phyloP scores from a whole-genome alignment of 805 yeast species.

The Metschnikowia anglica region DNA sequence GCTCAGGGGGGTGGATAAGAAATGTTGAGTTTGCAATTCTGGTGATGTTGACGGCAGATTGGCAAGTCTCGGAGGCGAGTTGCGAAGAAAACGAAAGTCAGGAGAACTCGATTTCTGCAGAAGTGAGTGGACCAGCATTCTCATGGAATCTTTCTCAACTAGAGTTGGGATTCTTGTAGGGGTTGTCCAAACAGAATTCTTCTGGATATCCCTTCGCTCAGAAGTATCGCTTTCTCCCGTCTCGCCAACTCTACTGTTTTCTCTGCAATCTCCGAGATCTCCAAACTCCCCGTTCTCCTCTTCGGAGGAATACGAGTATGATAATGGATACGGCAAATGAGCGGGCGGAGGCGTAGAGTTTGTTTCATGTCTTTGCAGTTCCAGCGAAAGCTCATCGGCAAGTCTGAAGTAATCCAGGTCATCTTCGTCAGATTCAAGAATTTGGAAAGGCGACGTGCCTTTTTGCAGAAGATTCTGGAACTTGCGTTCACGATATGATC shows the following conservation, averaged over 20 bases:
- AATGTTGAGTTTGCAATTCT: slow-evolving; percentile 14
- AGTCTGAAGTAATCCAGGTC: neutral
- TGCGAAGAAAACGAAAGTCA: slow-evolving; percentile 11
- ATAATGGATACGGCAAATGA: slow-evolving; percentile 12
- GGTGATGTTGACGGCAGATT: slow-evolving; percentile 17
- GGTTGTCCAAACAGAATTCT: slow-evolving; percentile 6
- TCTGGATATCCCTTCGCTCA: too few species aligned
- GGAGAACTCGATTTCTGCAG: slow-evolving; percentile 9
- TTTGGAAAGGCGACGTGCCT: slow-evolving; percentile 13
- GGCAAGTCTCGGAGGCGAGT: slow-evolving; percentile 11
- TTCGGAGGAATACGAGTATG: slow-evolving; percentile 9
- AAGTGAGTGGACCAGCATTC: slow-evolving; percentile 4
- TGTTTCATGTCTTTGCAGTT: neutral
- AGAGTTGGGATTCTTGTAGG: slow-evolving; percentile 19
- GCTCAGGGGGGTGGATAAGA: slow-evolving; percentile 13
- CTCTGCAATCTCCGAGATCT: neutral
- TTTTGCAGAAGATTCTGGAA: slow-evolving; percentile 21
- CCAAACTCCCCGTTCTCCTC: slow-evolving; percentile 3
- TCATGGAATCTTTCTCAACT: slow-evolving; percentile 10
- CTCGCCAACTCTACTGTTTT: neutral
- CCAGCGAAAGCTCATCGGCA: neutral
- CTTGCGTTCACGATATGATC: slow-evolving; percentile 11
- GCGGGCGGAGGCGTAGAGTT: slow-evolving; percentile 2
- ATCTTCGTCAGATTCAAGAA: slow-evolving; percentile 5
- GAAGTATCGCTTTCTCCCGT: too few species aligned